Base-by-base conservation (phyloP, 2,329 filamentous ascomycete species). In the Byssochlamys sp. region DNA sequence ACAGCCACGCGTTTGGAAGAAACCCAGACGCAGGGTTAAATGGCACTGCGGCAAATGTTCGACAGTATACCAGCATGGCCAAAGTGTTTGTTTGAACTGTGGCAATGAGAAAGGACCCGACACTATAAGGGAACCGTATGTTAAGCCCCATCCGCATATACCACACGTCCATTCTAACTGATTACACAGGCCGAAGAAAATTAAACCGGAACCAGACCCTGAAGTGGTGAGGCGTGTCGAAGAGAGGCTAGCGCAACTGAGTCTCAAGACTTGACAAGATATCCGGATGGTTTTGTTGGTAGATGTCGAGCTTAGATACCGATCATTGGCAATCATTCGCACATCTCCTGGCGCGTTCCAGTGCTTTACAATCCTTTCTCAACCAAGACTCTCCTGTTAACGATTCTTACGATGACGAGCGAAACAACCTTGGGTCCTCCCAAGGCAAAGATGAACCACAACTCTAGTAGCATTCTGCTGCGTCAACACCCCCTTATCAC, bases 111-210 rank as follows among this genome's bases (percentile, higher is more conserved):
- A 73, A 56, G 73, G 76, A 57, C 62, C 68, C 26, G 66, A 72
- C 33, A 76, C 75, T 56, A 71, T 69, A 63, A 67, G 75, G 58
- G 71, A 74, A 55, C 71, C 76, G 75, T 76, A 71, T 53, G 71
- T 74, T 53, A 14, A 45, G 12, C 19, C 28, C n/a, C 2, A 57
- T 45, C 28, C 28, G 11, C 24, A 24, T 19, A 26, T 62, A 53
- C 64, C 55, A 49, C 24, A 19, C 35, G 19, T 24, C n/a, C n/a
- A 45, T 45, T 4, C 39, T 50, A 39, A 55, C 55, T 57, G 57
- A 58, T 29, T 55, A 51, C 11, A 54, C 59, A 77, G 74, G 51
- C 73, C 74, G 1, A 75, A 75, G 59, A 75, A 71, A 58, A 59
- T 68, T 50, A 74, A 72, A 60, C 70, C 66, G 24, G 67, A 74